Evolutionary conservation across 2,329 filamentous ascomycete species (phyloP).

Genomic region (Elsinoe perseae): DNA sequence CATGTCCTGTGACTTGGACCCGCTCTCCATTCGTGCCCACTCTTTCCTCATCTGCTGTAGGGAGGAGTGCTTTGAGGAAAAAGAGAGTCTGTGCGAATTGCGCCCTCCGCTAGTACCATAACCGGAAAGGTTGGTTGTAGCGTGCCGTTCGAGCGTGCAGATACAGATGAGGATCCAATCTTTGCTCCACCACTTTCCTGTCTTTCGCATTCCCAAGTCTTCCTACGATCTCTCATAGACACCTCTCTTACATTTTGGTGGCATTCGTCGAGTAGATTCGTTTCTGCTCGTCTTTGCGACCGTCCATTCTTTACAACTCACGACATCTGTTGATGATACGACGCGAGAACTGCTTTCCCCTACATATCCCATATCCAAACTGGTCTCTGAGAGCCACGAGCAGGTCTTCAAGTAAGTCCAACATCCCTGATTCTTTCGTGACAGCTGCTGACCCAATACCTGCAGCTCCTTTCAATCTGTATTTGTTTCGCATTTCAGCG

Average conservation of each 20-base stretch:
- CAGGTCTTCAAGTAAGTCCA: neutral
- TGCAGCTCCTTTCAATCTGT: neutral
- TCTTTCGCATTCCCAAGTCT: neutral
- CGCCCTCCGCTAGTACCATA: slow-evolving; percentile 4
- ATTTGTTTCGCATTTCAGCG: slow-evolving; percentile 7
- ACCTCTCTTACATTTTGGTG: neutral
- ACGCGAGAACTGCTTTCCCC: slow-evolving; percentile 13
- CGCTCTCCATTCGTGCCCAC: neutral
- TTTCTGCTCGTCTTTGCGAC: slow-evolving; percentile 13
- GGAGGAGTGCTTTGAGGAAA: too few relatives aligned
- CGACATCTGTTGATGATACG: slow-evolving; percentile 9
- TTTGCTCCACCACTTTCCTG: neutral
- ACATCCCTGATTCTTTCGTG: neutral
- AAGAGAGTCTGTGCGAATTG: slow-evolving; percentile 8
- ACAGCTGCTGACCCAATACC: neutral
- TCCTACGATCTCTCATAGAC: neutral
- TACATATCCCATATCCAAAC: neutral
- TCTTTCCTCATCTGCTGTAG: neutral
- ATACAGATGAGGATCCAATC: slow-evolving; percentile 1
- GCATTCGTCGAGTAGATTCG: slow-evolving; percentile 13
- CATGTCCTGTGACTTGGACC: too few relatives aligned
- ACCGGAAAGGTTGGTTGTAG: slow-evolving; percentile 2
- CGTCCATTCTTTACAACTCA: slow-evolving; percentile 13
- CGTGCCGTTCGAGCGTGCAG: slow-evolving; percentile 11
- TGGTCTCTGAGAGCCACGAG: slow-evolving; percentile 1